phyloP scores from a whole-genome alignment of 2,329 filamentous ascomycete genomes.

The Boeremia exigua region DNA sequence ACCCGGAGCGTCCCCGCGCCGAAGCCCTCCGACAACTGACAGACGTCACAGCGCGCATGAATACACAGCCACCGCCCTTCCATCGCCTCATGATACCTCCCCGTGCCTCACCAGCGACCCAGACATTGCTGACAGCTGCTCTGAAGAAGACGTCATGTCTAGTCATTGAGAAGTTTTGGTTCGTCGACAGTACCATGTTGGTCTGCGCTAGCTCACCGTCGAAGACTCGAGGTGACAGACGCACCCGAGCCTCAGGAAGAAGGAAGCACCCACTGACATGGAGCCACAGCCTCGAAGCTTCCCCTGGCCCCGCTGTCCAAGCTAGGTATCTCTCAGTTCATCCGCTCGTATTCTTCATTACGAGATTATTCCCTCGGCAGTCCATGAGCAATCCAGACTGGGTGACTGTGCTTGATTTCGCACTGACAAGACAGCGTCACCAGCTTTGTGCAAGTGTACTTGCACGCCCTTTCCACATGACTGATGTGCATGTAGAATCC shows the following conservation, averaged over 20 bases:
- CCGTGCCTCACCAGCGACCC: neutral
- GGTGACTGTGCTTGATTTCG: neutral
- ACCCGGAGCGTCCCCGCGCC: constrained; percentile 4
- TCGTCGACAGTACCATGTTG: too few species aligned
- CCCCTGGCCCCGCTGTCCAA: neutral
- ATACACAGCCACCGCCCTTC: constrained; percentile 11
- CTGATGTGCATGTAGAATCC: neutral
- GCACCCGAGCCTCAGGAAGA: neutral
- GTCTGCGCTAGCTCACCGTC: too few species aligned
- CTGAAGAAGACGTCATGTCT: too few species aligned
- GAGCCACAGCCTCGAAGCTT: neutral
- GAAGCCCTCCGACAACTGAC: constrained; percentile 8
- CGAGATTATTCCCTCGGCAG: neutral
- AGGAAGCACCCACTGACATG: neutral
- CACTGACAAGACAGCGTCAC: neutral
- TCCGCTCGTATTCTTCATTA: constrained; percentile 11
- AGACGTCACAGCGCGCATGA: constrained; percentile 10
- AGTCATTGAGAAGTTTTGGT: too few species aligned
- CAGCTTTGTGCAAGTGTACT: neutral
- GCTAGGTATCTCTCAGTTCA: constrained; percentile 1
- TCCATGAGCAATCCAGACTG: neutral
- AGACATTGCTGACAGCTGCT: neutral
- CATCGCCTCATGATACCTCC: constrained; percentile 1
- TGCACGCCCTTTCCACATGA: neutral
- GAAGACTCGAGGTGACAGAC: neutral